Evolutionary conservation across 495 filamentous ascomycete genomes (phyloP), one percentile per base, ranked within the genome.

Genomic region (Penicillium subrubescens): DNA sequence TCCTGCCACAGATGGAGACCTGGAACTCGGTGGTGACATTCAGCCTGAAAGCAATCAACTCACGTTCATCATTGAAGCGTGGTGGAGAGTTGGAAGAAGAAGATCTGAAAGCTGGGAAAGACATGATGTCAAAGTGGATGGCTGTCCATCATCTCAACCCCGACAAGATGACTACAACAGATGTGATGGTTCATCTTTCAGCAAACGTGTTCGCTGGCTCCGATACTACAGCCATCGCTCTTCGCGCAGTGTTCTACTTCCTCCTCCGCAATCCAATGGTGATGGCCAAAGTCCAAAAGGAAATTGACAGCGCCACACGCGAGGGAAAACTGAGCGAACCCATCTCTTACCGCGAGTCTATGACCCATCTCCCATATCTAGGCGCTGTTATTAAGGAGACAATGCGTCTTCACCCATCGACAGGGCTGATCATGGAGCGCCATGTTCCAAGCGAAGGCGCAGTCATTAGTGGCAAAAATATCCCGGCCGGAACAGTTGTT

Each of bases 341-440:
- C 14, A 68, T 84, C 35, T 74, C 76, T 5, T 85, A 81, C 72
- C 67, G 71, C 11, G 81, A 84, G 63, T 71, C 71, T 1, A 73
- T 78, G 53, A 74, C 77, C 48, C 61, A 66, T 39, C 73, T 90
- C 4, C 79, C 75, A 0, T 89, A 86, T 59, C 71, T 88, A 0
- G 69, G 75, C 15, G 87, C 84, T 4, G 84, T 84, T 57, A 74
- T 88, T 53, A 81, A 88, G 48, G 88, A 90, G 63, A 74, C 84
- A 0, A 79, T 89, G 77, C 78, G 87, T 14, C 71, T 89, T 29
- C 81, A 83, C 1, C 90, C 90, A 0, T 84, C 88, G 6, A 80
- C 86, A 0, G 86, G 86, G 0, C 70, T 90, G 54, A 82, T 85
- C 27, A 81, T 91, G 59, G 87, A 90, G 72, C 83, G 90, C 37